Evolutionary conservation across 768 basidiomycete genomes (phyloP), one percentile per base, ranked within the genome.

Genomic region (Calocybe gangraenosa): DNA sequence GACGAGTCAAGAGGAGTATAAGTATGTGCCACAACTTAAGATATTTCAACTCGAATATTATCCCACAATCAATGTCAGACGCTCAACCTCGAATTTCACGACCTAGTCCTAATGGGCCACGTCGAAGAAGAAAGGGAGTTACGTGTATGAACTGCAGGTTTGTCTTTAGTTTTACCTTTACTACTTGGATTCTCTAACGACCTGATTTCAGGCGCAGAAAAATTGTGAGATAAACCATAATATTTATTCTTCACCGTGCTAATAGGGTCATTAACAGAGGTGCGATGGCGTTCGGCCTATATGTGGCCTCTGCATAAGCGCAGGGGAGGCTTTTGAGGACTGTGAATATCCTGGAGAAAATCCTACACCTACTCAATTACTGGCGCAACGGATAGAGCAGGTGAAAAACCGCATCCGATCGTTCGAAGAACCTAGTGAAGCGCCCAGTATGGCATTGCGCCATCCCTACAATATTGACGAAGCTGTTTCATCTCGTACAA

Each of bases 121-220:
- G 40, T 22, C 33, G 47, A 10, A 37, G 47, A 33, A 48, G 47
- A 38, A 48, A 42, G 20, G 49, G 49, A 7, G 30, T 43, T 20
- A 51, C 49, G 22, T 51, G 49, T 33, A 41, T 42, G 19, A 51
- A 51, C 28, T 51, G 49, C 45, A 51, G 49, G 49, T 49, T 18
- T 17, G 37, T 18, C 15, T 1, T 36, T 28, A 17, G 2, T 20
- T 10, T 22, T 11, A 6, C 6, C 25, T 18, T 42, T 21, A 3
- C 8, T 34, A 7, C 32, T 15, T 31, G 18, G 7, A 34, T 13
- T 19, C 36, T 21, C 34, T 35, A n/a, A 15, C 13, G 13, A 1
- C 32, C 13, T 4, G 5, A 3, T 11, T n/a, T n/a, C 14, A 52
- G 50, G 30, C 50, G 46, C 19, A 42, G 50, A 25, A 52, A 52